Percentiles rank a stretch among this genome's conserved stretches.
These are phyloP conservation scores for Umbilicus rupestris DNA, from an alignment of 164 flowering plant genomes.

Conservation along the genomic window DNA sequence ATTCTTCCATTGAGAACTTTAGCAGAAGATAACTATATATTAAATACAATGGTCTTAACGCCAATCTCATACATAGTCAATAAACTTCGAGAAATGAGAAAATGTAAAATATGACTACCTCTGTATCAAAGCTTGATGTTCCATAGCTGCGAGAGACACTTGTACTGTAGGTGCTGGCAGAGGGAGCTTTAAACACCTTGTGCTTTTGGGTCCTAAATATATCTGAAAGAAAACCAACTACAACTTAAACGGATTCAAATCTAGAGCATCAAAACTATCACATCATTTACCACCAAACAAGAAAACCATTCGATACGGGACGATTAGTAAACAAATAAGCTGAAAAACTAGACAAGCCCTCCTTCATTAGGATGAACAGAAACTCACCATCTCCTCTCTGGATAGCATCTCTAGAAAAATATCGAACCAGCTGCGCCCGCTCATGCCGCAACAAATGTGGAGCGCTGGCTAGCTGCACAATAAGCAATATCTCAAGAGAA, in stretches of 20 bases:
- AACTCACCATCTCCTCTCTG: slow-evolving; percentile 35
- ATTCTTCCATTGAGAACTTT: background rate
- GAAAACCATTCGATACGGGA: too few relatives aligned
- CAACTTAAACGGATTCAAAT: too few relatives aligned
- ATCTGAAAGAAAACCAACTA: too few relatives aligned
- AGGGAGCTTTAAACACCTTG: slow-evolving; percentile 6
- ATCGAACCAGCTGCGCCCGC: slow-evolving; percentile 27
- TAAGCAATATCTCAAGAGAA: slow-evolving; percentile 10
- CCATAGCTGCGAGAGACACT: too few relatives aligned
- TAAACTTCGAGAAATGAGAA: background rate
- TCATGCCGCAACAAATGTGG: slow-evolving; percentile 26
- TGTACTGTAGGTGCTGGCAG: too few relatives aligned
- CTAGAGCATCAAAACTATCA: too few relatives aligned
- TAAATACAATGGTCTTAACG: background rate
- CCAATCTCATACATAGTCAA: background rate
- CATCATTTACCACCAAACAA: too few relatives aligned
- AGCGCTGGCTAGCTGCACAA: slow-evolving; percentile 34
- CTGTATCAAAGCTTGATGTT: background rate
- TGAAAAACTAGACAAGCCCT: too few relatives aligned
- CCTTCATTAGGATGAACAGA: too few relatives aligned
- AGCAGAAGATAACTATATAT: background rate
- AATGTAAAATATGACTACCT: background rate
- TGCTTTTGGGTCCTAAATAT: too few relatives aligned
- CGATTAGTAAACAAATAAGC: too few relatives aligned
- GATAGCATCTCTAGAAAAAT: slow-evolving; percentile 28